A percentile compares a stretch with the other conserved stretches of the same genome.
These are phyloP conservation scores for Picea engelmannii DNA, from an alignment of 83 land plant species.

Conservation along the genomic window DNA sequence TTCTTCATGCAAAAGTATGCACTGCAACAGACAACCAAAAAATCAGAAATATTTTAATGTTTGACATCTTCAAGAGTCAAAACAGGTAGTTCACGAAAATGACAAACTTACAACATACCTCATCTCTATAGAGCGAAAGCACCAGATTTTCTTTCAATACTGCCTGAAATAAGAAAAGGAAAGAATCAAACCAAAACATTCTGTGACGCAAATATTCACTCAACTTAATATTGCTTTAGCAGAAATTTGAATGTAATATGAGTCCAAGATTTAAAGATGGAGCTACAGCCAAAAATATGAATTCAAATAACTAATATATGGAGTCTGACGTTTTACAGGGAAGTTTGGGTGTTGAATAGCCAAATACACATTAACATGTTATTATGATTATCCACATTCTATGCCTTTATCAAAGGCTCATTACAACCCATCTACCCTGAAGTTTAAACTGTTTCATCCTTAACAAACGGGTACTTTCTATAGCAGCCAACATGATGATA, in stretches of 20 bases:
- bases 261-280: background rate
- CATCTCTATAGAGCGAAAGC: conserved; percentile 88
- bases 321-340: background rate
- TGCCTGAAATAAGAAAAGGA: conserved; percentile 60
- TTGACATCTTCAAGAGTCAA: background rate
- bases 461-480: background rate
- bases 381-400: background rate
- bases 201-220: background rate
- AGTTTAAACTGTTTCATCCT: background rate
- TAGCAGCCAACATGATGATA: background rate
- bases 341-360: too few relatives aligned
- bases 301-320: background rate
- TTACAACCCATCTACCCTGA: background rate
- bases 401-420: background rate
- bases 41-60: background rate
- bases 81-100: background rate
- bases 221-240: background rate
- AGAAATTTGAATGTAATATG: background rate
- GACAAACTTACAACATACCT: conserved; percentile 44
- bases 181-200: background rate
- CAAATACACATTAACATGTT: too few relatives aligned
- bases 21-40: conserved; percentile 35
- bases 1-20: conserved; percentile 87
- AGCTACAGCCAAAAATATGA: background rate
- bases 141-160: conserved; percentile 85